Evolutionary conservation across 345 rosid genomes (phyloP).

Genomic region (Firmiana major): DNA sequence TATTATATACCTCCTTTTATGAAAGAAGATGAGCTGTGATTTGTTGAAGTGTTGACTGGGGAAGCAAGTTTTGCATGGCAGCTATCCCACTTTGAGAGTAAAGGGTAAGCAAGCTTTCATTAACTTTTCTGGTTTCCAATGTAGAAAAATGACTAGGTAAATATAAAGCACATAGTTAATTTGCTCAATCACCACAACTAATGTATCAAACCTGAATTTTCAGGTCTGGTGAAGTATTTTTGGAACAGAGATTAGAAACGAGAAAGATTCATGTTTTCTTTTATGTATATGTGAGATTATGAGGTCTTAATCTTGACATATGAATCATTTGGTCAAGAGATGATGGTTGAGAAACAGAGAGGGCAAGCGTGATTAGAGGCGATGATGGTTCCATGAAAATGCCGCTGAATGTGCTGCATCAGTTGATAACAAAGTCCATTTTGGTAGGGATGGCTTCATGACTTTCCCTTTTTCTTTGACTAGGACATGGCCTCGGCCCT

Average conservation of each 20-base stretch:
- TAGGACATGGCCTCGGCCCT: neutral
- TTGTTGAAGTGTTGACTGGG: constrained; percentile 17
- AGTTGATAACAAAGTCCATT: neutral
- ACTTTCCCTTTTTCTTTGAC: neutral
- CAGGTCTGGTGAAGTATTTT: neutral
- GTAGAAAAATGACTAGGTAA: neutral
- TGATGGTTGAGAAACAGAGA: constrained; percentile 1
- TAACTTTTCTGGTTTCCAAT: neutral
- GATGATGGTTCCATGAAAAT: constrained; percentile 26
- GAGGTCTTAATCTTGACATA: neutral
- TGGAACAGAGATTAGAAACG: neutral
- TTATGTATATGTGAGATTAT: neutral
- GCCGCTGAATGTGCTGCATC: constrained; percentile 11
- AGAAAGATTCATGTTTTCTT: neutral
- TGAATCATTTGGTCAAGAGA: neutral
- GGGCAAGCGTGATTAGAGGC: constrained; percentile 45
- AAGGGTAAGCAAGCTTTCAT: neutral
- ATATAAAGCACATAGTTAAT: neutral
- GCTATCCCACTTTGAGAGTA: neutral
- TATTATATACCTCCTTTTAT: neutral
- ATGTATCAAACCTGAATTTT: neutral
- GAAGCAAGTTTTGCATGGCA: constrained; percentile 16
- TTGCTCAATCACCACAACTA: neutral
- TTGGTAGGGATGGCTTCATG: constrained; percentile 14
- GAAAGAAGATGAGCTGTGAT: neutral